Conservation (phyloP, 805 yeast genomes). For the Spathaspora sp. region DNA sequence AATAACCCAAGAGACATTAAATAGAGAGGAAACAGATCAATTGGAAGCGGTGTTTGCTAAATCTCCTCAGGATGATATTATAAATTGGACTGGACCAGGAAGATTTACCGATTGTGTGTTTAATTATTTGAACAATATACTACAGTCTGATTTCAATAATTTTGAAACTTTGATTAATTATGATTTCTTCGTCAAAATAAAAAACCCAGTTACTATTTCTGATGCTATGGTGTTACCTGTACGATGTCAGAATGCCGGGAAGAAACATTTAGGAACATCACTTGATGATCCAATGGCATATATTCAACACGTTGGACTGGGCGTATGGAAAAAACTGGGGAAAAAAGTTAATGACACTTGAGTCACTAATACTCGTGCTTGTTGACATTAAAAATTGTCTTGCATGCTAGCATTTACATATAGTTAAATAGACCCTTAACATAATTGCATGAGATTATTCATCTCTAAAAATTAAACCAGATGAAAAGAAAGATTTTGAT, state of each 20-base stretch:
- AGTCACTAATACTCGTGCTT: too few species aligned
- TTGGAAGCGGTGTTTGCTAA: slow-evolving; percentile 42
- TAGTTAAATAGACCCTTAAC: too few species aligned
- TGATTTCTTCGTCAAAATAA: slow-evolving; percentile 57
- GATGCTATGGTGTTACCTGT: slow-evolving; percentile 71
- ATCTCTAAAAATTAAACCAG: too few species aligned
- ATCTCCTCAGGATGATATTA: slow-evolving; percentile 70
- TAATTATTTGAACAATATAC: slow-evolving; percentile 49
- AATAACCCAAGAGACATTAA: slow-evolving; percentile 72
- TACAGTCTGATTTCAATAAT: slow-evolving; percentile 16
- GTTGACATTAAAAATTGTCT: too few species aligned
- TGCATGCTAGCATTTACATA: too few species aligned
- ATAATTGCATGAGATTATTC: too few species aligned
- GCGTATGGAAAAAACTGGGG: slow-evolving; percentile 52
- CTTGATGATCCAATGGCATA: slow-evolving; percentile 70
- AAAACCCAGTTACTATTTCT: slow-evolving; percentile 48
- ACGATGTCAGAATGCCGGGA: slow-evolving; percentile 76
- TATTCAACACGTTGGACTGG: slow-evolving; percentile 74
- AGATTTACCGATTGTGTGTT: slow-evolving; percentile 87
- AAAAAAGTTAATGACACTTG: too few species aligned
- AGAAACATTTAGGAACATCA: too few species aligned
- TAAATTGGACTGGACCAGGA: slow-evolving; percentile 98
- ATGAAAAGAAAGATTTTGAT: too few species aligned
- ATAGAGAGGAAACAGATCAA: slow-evolving; percentile 43
- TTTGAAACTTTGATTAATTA: slow-evolving; percentile 34